Base-by-base conservation (phyloP, 148 eudicot species). In the Amaranthus palmeri region DNA sequence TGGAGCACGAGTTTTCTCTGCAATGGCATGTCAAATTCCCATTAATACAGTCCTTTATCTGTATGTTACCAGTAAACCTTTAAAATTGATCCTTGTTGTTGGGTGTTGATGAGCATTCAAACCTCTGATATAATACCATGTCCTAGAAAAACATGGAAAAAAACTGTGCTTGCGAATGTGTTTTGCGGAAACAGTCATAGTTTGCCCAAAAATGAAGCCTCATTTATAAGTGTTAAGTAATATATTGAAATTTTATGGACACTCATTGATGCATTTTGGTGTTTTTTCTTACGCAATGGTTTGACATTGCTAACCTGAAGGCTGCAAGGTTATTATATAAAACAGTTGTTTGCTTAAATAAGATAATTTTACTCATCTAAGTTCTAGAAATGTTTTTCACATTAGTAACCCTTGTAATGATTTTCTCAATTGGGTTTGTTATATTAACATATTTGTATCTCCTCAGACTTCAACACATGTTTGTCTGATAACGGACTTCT, bases 401-500 rank as follows among this genome's bases (percentile, higher is more conserved):
- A n/a, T 49, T 7, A 4, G 7, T 57, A 7, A 25, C 18, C 17
- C 66, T 61, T n/a, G 46, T 76, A 41, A 8, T 42, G 53, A 49
- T 65, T 7, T 51, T 13, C 65, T 57, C 10, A 42, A 65, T 25
- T 66, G 60, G 8, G 64, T 52, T 48, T 14, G 14, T 57, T 68
- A 40, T 71, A 60, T 79, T 83, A 71, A 82, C 53, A 12, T 57
- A 13, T 62, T 51, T 71, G 60, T 79, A 5, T 80, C 42, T 73
- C 43, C 76, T 74, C 91, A 95, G 98, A 95, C 98, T 58, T 76
- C 93, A 18, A 89, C 96, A 56, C 98, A 95, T 7, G 92, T 95
- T 82, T 91, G 97, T 83, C 81, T 95, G 85, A 91, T 95, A 75
- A 95, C 98, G 5, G 98, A 95, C 91, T 91, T 91, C 77, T 95